phyloP scores from a whole-genome alignment of 1,284 basidiomycete species.

The Boletellus deceptivus region DNA sequence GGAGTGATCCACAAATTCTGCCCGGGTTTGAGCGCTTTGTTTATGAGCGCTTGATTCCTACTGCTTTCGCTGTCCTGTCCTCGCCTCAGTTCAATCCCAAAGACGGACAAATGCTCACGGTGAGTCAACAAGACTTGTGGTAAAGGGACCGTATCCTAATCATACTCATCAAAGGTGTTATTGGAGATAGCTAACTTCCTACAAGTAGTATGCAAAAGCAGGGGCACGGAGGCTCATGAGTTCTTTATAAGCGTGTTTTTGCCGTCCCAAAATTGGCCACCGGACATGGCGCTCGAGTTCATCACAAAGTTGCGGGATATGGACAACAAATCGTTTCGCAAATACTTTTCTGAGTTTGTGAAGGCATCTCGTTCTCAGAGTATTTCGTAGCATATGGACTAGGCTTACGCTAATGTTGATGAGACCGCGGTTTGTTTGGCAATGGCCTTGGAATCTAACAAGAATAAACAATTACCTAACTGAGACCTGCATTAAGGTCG shows the following conservation, averaged over 20 bases:
- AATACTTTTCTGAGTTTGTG: conserved; percentile 87
- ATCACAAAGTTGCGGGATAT: conserved; percentile 73
- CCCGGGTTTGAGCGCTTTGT: conserved; percentile 94
- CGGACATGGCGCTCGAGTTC: conserved; percentile 77
- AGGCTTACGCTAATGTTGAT: conserved; percentile 2
- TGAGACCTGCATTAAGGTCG: conserved; percentile 3
- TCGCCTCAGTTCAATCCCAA: conserved; percentile 82
- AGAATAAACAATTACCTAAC: conserved; percentile 27
- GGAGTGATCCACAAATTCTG: conserved; percentile 49
- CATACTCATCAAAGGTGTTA: conserved; percentile 59
- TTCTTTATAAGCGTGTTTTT: conserved; percentile 83
- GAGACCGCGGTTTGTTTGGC: conserved; percentile 27
- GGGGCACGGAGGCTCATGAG: conserved; percentile 83
- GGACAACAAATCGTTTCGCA: conserved; percentile 82
- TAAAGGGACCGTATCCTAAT: conserved; percentile 4
- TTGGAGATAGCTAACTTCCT: conserved; percentile 86
- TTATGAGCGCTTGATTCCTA: conserved; percentile 84
- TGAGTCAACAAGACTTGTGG: conserved; percentile 38
- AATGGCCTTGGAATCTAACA: conserved; percentile 36
- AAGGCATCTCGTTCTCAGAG: conserved; percentile 57
- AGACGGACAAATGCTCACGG: conserved; percentile 83
- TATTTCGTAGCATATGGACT: conserved; percentile 44
- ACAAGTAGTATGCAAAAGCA: conserved; percentile 73
- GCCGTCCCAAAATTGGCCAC: conserved; percentile 86
- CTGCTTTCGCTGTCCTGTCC: conserved; percentile 82